Percentiles rank a stretch among this genome's conserved stretches.
These are phyloP conservation scores for Trichopus zeylanicus DNA, from an alignment of 116 monocot genomes.

Conservation along the genomic window DNA sequence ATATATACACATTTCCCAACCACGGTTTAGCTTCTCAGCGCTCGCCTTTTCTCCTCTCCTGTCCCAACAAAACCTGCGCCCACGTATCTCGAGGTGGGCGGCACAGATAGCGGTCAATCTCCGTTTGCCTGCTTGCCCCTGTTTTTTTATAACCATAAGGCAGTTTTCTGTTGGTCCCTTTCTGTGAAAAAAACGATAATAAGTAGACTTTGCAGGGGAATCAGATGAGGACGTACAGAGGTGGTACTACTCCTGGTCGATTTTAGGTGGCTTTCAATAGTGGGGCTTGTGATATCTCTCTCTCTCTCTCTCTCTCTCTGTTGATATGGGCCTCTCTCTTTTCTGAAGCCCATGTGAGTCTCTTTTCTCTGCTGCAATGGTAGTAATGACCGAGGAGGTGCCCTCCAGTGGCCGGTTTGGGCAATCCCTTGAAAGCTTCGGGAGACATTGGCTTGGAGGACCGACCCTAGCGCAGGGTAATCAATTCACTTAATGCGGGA, in stretches of 20 bases:
- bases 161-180: conserved; percentile 16
- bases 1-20: too few relatives aligned
- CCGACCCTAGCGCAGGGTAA: too few relatives aligned
- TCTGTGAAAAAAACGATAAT: background rate
- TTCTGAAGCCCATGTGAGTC: background rate
- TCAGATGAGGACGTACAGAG: conserved; percentile 2
- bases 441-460: too few relatives aligned
- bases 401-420: too few relatives aligned
- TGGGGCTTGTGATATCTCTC: conserved; percentile 5
- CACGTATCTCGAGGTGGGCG: conserved; percentile 1
- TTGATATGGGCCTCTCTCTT: background rate
- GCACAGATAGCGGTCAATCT: too few relatives aligned
- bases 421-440: too few relatives aligned
- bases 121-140: too few relatives aligned
- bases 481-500: too few relatives aligned
- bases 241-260: background rate
- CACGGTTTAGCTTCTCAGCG: too few relatives aligned
- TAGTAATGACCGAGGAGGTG: background rate
- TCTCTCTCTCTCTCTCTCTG: too few relatives aligned
- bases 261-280: background rate
- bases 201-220: background rate
- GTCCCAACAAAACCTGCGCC: too few relatives aligned
- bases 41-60: too few relatives aligned
- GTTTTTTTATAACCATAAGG: background rate
- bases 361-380: background rate